Evolutionary conservation across 768 basidiomycete genomes (phyloP).

Genomic region (Stropharia rugosoannulata): DNA sequence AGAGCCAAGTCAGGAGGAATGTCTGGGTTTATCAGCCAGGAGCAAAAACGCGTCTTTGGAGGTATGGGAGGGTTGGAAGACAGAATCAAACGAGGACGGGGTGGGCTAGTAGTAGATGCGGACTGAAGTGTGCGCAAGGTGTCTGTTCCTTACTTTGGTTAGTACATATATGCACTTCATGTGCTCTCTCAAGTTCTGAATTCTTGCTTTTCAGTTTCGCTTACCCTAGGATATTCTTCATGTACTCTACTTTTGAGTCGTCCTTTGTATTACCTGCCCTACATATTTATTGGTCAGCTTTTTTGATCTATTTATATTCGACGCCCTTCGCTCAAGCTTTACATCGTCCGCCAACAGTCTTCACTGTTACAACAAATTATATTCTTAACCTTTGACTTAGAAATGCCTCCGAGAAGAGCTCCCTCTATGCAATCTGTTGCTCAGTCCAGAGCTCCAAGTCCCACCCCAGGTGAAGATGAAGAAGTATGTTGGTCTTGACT

Average conservation of each 20-base stretch:
- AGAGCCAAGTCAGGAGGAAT: constrained; percentile 74
- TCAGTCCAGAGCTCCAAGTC: constrained; percentile 49
- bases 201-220: background rate
- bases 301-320: constrained; percentile 8
- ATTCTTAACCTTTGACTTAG: background rate
- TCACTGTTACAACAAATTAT: background rate
- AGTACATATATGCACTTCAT: background rate
- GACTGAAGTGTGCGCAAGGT: constrained; percentile 35
- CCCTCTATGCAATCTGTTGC: constrained; percentile 44
- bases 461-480: constrained; percentile 45
- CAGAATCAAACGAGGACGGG: constrained; percentile 68
- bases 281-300: constrained; percentile 21
- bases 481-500: constrained; percentile 26
- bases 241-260: background rate
- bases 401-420: constrained; percentile 53
- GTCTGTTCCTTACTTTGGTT: constrained; percentile 1
- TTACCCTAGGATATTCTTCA: background rate
- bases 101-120: constrained; percentile 66
- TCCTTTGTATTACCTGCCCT: constrained; percentile 19
- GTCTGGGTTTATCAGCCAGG: constrained; percentile 78
- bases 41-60: constrained; percentile 84
- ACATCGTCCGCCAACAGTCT: background rate
- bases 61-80: constrained; percentile 79
- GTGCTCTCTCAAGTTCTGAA: background rate
- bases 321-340: background rate